phyloP scores from a whole-genome alignment of 768 basidiomycete genomes.

The Lactifluus echinatus region DNA sequence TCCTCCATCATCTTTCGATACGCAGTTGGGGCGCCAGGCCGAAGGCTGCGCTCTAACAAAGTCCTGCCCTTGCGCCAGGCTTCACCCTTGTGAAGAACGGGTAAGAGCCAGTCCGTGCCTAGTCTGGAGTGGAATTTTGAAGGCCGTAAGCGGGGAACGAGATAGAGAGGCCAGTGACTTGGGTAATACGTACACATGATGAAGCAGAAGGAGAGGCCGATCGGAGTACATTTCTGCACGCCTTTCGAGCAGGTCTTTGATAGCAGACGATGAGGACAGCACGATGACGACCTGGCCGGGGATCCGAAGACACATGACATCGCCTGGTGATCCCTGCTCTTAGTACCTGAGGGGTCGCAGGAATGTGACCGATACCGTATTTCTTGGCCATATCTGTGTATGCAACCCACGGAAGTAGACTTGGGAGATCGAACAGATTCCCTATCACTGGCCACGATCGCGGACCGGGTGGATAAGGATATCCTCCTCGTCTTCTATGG shows the following conservation, averaged over 20 bases:
- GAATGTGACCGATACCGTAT: not conserved
- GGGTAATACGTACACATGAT: not conserved
- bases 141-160: not conserved
- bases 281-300: constrained; percentile 42
- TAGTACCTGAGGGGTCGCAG: not conserved
- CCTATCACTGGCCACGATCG: not conserved
- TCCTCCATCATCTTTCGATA: constrained; percentile 1
- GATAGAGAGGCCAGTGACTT: not conserved
- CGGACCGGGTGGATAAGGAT: constrained; percentile 8
- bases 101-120: constrained; percentile 2
- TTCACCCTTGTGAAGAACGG: not conserved
- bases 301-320: constrained; percentile 24
- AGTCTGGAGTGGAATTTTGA: not conserved
- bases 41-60: constrained; percentile 5
- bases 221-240: constrained; percentile 30
- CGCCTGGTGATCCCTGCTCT: not conserved
- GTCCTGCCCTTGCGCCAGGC: constrained; percentile 1
- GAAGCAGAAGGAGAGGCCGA: not conserved
- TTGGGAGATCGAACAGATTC: not conserved
- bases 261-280: constrained; percentile 37
- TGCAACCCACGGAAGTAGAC: not conserved
- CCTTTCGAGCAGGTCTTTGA: constrained; percentile 44
- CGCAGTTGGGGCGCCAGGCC: not conserved
- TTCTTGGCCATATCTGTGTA: constrained; percentile 1
- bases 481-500: not conserved